These are phyloP conservation scores for Kockovaella imperatae DNA, from an alignment of 768 basidiomycete species.

Conservation along the genomic window DNA sequence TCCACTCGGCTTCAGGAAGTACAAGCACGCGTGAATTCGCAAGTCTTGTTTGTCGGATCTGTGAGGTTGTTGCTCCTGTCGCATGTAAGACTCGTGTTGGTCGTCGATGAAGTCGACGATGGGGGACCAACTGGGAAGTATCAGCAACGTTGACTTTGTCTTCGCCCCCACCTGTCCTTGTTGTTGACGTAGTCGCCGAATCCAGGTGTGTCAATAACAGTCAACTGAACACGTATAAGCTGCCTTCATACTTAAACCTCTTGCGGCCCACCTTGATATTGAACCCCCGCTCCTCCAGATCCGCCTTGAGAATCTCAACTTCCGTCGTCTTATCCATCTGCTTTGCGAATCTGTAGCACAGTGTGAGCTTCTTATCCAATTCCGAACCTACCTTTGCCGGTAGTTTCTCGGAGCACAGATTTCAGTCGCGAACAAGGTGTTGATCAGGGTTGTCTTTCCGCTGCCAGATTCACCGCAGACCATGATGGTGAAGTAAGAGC, in stretches of 20 bases:
- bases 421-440: slow-evolving; percentile 98
- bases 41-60: slow-evolving; percentile 88
- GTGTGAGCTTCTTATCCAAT: not conserved
- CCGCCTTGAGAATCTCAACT: slow-evolving; percentile 98
- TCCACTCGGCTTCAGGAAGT: slow-evolving; percentile 92
- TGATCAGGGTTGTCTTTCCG: slow-evolving; percentile 95
- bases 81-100: slow-evolving; percentile 51
- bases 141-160: slow-evolving; percentile 1
- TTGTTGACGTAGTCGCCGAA: slow-evolving; percentile 99
- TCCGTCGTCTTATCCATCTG: slow-evolving; percentile 98
- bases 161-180: slow-evolving; percentile 62
- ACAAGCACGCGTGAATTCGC: slow-evolving; percentile 90
- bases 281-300: slow-evolving; percentile 97
- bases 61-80: slow-evolving; percentile 99
- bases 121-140: slow-evolving; percentile 64
- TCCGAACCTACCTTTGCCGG: slow-evolving; percentile 41
- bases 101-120: slow-evolving; percentile 83
- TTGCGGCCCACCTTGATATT: slow-evolving; percentile 60
- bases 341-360: slow-evolving; percentile 52
- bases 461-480: slow-evolving; percentile 97
- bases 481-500: slow-evolving; percentile 98
- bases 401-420: slow-evolving; percentile 88
- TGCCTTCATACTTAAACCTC: not conserved
- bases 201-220: slow-evolving; percentile 96
- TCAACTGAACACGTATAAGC: slow-evolving; percentile 53